Percentiles rank a stretch among this genome's conserved stretches.
Conservation (phyloP, 1,284 basidiomycete genomes). For the Cutaneotrichosporon sp. region DNA sequence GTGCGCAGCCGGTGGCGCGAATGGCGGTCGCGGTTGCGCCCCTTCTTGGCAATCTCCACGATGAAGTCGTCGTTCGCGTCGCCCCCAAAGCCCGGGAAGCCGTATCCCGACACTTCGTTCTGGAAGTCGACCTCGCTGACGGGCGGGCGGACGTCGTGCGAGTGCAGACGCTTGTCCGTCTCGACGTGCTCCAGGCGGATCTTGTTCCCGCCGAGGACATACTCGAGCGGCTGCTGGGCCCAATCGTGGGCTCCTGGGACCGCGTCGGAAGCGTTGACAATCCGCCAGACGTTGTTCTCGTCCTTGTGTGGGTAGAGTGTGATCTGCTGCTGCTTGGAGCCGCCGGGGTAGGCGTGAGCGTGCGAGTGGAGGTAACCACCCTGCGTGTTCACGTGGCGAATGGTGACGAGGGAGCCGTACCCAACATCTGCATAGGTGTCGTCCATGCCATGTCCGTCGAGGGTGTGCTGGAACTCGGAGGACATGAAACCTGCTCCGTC, state of each 20-base stretch:
- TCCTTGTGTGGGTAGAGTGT: conserved; percentile 96
- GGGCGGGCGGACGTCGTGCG: conserved; percentile 88
- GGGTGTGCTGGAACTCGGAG: conserved; percentile 94
- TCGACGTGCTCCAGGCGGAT: conserved; percentile 77
- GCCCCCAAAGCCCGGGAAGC: conserved; percentile 57
- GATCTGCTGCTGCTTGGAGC: conserved; percentile 83
- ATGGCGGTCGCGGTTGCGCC: conserved; percentile 57
- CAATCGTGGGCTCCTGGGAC: conserved; percentile 57
- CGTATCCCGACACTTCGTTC: conserved; percentile 95
- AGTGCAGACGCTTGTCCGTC: conserved; percentile 85
- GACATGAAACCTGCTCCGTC: conserved; percentile 99
- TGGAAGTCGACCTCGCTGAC: conserved; percentile 99
- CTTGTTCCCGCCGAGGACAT: conserved; percentile 63
- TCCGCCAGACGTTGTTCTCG: conserved; percentile 82
- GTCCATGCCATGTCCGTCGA: conserved; percentile 82
- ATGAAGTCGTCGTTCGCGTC: conserved; percentile 96
- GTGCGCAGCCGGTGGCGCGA: conserved; percentile 70
- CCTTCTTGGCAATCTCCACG: conserved; percentile 69
- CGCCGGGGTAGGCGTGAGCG: conserved; percentile 76
- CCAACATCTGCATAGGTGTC: conserved; percentile 93
- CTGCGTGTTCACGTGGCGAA: conserved; percentile 92
- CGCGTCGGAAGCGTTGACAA: conserved; percentile 62
- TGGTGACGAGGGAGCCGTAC: conserved; percentile 72
- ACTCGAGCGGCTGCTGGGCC: conserved; percentile 57
- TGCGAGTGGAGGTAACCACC: conserved; percentile 98